These are phyloP conservation scores for Hemerocallis citrina DNA, from an alignment of 106 monocot genomes.

Conservation along the genomic window DNA sequence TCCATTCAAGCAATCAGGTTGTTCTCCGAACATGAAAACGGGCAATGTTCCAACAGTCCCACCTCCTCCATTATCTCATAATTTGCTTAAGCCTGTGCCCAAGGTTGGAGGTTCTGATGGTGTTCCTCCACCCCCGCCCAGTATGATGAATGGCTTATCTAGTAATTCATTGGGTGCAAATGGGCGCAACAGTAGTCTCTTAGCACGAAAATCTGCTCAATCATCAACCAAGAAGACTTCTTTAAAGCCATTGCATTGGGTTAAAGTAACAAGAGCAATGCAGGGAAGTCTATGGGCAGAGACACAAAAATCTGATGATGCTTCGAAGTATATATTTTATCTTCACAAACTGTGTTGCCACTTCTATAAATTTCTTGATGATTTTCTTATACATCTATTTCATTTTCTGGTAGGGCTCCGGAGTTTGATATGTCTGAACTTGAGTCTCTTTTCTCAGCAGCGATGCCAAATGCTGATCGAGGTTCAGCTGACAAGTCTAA, in stretches of 20 bases:
- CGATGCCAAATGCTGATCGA: slow-evolving; percentile 39
- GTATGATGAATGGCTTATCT: too few species aligned
- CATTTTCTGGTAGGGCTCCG: slow-evolving; percentile 53
- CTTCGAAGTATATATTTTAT: slow-evolving; percentile 31
- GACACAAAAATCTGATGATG: slow-evolving; percentile 68
- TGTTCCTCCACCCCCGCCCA: neutral
- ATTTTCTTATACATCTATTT: slow-evolving; percentile 6
- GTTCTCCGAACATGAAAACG: slow-evolving; percentile 5
- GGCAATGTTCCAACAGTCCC: slow-evolving; percentile 32
- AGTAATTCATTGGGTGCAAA: slow-evolving; percentile 3
- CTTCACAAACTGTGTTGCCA: slow-evolving; percentile 7
- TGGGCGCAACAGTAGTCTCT: slow-evolving; percentile 6
- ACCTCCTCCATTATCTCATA: slow-evolving; percentile 25
- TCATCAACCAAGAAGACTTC: slow-evolving; percentile 39
- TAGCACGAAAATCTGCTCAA: slow-evolving; percentile 19
- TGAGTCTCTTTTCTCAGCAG: slow-evolving; percentile 87
- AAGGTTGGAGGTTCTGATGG: neutral
- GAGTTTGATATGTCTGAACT: slow-evolving; percentile 97
- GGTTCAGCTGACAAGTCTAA: slow-evolving; percentile 43
- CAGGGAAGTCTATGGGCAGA: slow-evolving; percentile 99
- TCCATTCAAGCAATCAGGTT: neutral
- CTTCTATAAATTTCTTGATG: slow-evolving; percentile 5
- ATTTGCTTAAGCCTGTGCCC: slow-evolving; percentile 5
- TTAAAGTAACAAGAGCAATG: slow-evolving; percentile 96
- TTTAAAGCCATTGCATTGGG: slow-evolving; percentile 89